Evolutionary conservation across 345 rosid genomes (phyloP), one percentile per base, ranked within the genome.

Genomic region (Xanthoceras sorbifolium): DNA sequence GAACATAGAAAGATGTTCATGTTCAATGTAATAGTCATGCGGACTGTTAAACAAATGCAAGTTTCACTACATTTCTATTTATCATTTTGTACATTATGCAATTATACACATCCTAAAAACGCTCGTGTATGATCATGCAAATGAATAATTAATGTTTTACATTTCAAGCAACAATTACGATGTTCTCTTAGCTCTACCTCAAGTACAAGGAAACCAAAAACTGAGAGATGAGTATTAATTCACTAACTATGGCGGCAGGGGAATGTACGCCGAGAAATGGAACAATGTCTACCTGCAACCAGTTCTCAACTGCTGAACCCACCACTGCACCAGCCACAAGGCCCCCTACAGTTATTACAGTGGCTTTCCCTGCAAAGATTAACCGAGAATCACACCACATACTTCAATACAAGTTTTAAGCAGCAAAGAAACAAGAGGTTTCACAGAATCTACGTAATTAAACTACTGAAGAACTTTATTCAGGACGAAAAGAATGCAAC

Each of bases 281-380:
- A 74, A 96, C 93, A 1, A 93, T 84, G 83, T 96, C 99, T 55
- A 96, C 99, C 78, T 96, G 99, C 85, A 96, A 82, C 99, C 90
- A 93, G 82, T 78, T 93, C 90, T 96, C 97, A 9, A 91, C 85
- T 3, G 97, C 90, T 8, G 99, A 91, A 70, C 99, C 99, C 79
- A 91, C 91, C 76, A 90, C 95, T 1, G 97, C 99, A 66, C 99
- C 99, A n/a, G 90, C 95, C 76, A 90, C 92, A 65, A 96, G 91
- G 67, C 99, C 99, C 48, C 98, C 97, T 31, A 90, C 74, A 4
- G 97, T 90, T 62, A 93, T 89, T 42, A 87, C 82, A n/a, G 90
- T 87, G 38, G 99, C 97, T 84, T 96, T 96, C 57, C 99, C 97
- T 96, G 91, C 78, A 83, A 48, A 67, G 18, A 59, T 6, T 1